Evolutionary conservation across 2,329 filamentous ascomycete species (phyloP).

Genomic region (Alternaria sp.): DNA sequence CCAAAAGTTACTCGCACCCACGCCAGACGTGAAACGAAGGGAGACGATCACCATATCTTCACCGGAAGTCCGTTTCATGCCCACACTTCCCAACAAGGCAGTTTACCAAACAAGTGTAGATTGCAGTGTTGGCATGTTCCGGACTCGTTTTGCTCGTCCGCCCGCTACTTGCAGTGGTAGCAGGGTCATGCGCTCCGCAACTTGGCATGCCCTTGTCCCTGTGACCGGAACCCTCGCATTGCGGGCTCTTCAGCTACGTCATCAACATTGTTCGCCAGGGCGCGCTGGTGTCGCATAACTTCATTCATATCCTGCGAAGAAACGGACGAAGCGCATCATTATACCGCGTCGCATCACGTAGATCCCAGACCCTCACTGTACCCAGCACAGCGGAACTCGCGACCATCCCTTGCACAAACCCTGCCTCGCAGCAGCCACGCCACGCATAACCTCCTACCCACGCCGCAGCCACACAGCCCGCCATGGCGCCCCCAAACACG

Average conservation of each 20-base stretch:
- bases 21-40: not conserved
- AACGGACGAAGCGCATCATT: not conserved
- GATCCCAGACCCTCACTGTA: not conserved
- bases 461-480: not conserved
- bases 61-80: not conserved
- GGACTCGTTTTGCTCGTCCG: not conserved
- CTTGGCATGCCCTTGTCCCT: not conserved
- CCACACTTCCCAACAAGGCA: constrained; percentile 13
- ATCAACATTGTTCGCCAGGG: not conserved
- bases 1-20: not conserved
- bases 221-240: not conserved
- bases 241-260: not conserved
- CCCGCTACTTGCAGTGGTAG: not conserved
- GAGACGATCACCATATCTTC: not conserved
- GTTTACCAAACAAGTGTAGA: constrained; percentile 2
- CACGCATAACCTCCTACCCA: not conserved
- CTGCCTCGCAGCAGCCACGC: not conserved
- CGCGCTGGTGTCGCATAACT: not conserved
- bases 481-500: constrained; percentile 48
- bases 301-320: not conserved
- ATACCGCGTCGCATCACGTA: not conserved
- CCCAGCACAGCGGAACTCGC: not conserved
- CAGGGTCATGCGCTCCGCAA: not conserved
- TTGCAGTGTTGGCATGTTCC: constrained; percentile 17
- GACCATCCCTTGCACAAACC: not conserved